Conservation (phyloP, 345 rosid species). For the Odontarrhena argentea region DNA sequence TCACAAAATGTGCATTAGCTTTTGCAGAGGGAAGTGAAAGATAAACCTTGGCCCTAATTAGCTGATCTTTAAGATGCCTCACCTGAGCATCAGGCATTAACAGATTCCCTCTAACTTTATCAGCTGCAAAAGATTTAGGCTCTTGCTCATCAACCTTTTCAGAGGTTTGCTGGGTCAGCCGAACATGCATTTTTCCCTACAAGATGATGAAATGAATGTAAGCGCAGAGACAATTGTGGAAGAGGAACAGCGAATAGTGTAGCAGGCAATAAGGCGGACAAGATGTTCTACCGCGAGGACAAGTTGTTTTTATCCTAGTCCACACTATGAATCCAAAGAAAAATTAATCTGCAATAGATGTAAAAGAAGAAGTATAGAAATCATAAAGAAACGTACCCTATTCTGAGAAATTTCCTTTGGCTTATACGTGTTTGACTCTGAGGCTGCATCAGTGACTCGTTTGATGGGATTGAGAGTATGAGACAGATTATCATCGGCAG, state of each 20-base stretch:
- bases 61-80: slow-evolving; percentile 84
- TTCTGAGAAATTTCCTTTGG: slow-evolving; percentile 22
- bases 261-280: slow-evolving; percentile 9
- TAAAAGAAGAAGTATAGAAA: slow-evolving; percentile 2
- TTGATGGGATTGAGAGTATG: slow-evolving; percentile 50
- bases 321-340: neutral
- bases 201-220: slow-evolving; percentile 1
- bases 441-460: slow-evolving; percentile 49
- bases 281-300: slow-evolving; percentile 9
- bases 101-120: slow-evolving; percentile 45
- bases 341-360: slow-evolving; percentile 3
- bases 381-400: slow-evolving; percentile 40
- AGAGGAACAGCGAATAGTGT: neutral
- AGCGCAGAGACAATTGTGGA: slow-evolving; percentile 9
- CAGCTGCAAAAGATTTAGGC: slow-evolving; percentile 36
- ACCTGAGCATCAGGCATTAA: slow-evolving; percentile 63
- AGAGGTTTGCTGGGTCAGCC: slow-evolving; percentile 41
- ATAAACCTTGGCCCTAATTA: slow-evolving; percentile 86
- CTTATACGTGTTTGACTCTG: slow-evolving; percentile 3
- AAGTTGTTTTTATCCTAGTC: neutral
- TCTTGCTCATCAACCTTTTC: slow-evolving; percentile 42
- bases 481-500: slow-evolving; percentile 53
- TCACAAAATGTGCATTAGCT: slow-evolving; percentile 64
- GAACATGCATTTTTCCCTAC: slow-evolving; percentile 44
- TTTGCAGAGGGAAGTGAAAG: slow-evolving; percentile 77